phyloP scores from a whole-genome alignment of 805 yeast genomes.

The Wickerhamomyces canadensis region DNA sequence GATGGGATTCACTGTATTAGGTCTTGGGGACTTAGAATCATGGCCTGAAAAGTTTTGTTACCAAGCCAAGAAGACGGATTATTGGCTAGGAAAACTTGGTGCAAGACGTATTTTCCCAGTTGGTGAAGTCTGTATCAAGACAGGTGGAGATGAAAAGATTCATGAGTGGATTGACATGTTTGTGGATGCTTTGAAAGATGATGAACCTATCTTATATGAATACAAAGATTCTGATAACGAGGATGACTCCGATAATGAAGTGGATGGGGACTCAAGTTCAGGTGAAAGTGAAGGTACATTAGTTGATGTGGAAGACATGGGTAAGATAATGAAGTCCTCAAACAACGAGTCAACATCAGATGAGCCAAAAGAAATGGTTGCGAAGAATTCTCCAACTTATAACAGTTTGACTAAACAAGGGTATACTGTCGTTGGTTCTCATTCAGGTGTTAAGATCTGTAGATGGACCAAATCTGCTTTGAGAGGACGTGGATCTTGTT shows the following conservation, averaged over 20 bases:
- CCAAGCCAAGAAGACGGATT: conserved; percentile 73
- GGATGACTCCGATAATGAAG: conserved; percentile 34
- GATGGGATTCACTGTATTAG: conserved; percentile 79
- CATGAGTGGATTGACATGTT: conserved; percentile 64
- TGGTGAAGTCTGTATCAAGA: conserved; percentile 79
- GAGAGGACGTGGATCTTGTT: conserved; percentile 92
- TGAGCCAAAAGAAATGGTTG: conserved; percentile 74
- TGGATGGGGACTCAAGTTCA: conserved; percentile 13
- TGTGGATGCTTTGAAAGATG: conserved; percentile 57
- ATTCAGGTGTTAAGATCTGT: conserved; percentile 91
- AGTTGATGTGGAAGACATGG: conserved; percentile 89
- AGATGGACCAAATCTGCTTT: conserved; percentile 95
- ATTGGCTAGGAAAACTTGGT: conserved; percentile 76
- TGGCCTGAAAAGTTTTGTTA: conserved; percentile 85
- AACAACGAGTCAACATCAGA: conserved; percentile 7
- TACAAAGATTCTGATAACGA: conserved; percentile 53
- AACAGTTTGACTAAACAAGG: conserved; percentile 90
- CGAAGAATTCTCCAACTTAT: conserved; percentile 82
- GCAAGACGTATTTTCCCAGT: conserved; percentile 79
- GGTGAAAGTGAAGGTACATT: conserved; percentile 35
- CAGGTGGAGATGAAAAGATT: conserved; percentile 52
- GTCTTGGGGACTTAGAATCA: conserved; percentile 82
- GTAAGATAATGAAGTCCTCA: conserved; percentile 32
- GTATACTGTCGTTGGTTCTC: conserved; percentile 87
- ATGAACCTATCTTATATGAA: conserved; percentile 61